Percentiles rank a stretch among this genome's conserved stretches.
These are phyloP conservation scores for Colletotrichum melonis DNA, from an alignment of 2,329 filamentous ascomycete genomes.

Conservation along the genomic window DNA sequence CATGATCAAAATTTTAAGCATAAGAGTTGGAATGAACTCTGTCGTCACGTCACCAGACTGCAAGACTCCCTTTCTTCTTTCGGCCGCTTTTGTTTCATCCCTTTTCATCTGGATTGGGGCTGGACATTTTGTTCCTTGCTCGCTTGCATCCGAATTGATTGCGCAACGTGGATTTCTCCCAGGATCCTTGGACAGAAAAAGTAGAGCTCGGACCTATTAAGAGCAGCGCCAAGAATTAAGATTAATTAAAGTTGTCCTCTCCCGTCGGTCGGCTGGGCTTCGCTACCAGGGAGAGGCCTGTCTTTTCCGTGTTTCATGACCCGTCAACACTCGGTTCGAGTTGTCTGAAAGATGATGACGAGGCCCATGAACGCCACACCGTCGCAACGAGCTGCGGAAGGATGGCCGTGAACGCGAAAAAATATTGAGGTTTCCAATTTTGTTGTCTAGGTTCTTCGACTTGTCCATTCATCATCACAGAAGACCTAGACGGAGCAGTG, in stretches of 20 bases:
- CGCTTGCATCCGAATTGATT: slow-evolving; percentile 30
- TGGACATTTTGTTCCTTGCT: not conserved
- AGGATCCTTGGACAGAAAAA: not conserved
- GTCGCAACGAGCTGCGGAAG: not conserved
- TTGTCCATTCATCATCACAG: not conserved
- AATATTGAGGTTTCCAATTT: not conserved
- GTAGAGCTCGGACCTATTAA: not conserved
- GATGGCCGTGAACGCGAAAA: not conserved
- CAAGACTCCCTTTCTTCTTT: slow-evolving; percentile 2
- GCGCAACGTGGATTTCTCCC: slow-evolving; percentile 17
- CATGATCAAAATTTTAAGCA: slow-evolving; percentile 18
- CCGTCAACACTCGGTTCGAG: not conserved
- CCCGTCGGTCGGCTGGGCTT: slow-evolving; percentile 7
- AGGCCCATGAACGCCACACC: not conserved
- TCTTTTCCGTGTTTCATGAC: slow-evolving; percentile 16
- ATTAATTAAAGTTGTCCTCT: slow-evolving; percentile 21
- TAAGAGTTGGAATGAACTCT: slow-evolving; percentile 12
- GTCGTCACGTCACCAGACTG: not conserved
- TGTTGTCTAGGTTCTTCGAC: not conserved
- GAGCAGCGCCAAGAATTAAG: slow-evolving; percentile 4
- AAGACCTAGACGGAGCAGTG: not conserved
- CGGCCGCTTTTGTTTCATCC: slow-evolving; percentile 22
- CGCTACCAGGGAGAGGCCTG: slow-evolving; percentile 15
- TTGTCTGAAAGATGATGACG: not conserved
- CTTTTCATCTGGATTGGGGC: slow-evolving; percentile 11